Base-by-base conservation (phyloP, 495 filamentous ascomycete species). In the Podospora appendiculata region DNA sequence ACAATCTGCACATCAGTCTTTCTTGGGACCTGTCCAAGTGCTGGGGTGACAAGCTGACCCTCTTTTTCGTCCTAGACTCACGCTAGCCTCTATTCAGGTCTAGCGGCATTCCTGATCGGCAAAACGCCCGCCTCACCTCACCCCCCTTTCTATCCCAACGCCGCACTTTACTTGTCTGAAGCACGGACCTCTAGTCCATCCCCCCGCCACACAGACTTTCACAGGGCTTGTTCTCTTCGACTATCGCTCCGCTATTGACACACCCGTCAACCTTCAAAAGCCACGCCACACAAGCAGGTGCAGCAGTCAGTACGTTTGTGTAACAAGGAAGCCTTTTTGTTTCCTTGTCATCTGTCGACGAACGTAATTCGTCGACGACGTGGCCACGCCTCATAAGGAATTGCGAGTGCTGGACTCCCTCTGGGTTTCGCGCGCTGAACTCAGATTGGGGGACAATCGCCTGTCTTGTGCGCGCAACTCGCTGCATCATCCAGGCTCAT, bases 11-110 rank as follows among this genome's bases (percentile, higher is more conserved):
- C 25, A 25, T 25, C 25, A 2, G 36, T 38, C 36, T 38, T 38
- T 19, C 25, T 48, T 41, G 14, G 8, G 35, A 19, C 32, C 9
- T 14, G 10, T 9, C 40, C 38, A 16, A 33, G 51, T 39, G 17
- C 49, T 25, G 25, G 25, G 25, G 32, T 47, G 44, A 16, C 19
- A 47, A 16, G 55, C 55, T 57, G 50, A 57, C 50, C 50, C 50
- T 38, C 50, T 49, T 50, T 47, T 44, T 41, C 35, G 10, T 41
- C 25, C 17, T 48, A 56, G 53, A 57, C 36, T 38, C 25, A 41
- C 49, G 41, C 49, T 56, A 51, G 46, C 35, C 48, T 36, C 4
- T 11, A 48, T 56, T 25, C 32, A 42, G 44, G 6, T 9, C n/a
- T 19, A n/a, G 32, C 16, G 32, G 42, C 44, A 43, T 34, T 36